These are phyloP conservation scores for Funneliformis caledonium DNA, from an alignment of 371 early-diverging fungal species.

Conservation along the genomic window DNA sequence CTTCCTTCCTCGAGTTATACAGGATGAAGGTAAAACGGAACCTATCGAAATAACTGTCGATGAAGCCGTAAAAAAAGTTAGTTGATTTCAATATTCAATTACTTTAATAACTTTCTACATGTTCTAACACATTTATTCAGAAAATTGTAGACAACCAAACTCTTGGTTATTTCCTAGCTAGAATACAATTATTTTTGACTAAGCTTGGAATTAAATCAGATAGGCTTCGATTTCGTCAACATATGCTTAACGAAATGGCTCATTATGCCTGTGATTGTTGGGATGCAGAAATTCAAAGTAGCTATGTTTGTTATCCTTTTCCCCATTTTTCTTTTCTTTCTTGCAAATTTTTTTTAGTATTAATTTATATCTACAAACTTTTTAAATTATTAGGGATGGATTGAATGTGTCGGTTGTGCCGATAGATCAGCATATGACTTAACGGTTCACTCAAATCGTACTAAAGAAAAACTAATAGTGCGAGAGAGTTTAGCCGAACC, in stretches of 20 bases:
- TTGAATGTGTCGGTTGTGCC: constrained; percentile 99
- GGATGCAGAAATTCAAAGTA: constrained; percentile 96
- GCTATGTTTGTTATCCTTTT: constrained; percentile 58
- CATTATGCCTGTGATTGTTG: constrained; percentile 99
- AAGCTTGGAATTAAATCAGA: constrained; percentile 94
- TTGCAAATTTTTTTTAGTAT: background rate
- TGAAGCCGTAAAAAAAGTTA: constrained; percentile 87
- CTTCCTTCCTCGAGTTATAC: constrained; percentile 80
- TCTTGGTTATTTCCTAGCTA: constrained; percentile 98
- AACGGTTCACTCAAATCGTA: constrained; percentile 89
- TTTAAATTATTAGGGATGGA: constrained; percentile 86
- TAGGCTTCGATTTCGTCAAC: constrained; percentile 98
- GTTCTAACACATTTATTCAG: constrained; percentile 41
- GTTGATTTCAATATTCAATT: background rate
- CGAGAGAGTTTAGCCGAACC: constrained; percentile 91
- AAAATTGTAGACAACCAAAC: constrained; percentile 96
- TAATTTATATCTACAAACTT: no score
- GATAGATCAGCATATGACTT: constrained; percentile 99
- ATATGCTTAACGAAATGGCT: constrained; percentile 99
- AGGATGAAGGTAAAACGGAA: constrained; percentile 78
- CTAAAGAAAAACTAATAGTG: constrained; percentile 93
- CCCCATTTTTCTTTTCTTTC: background rate
- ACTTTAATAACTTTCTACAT: constrained; percentile 21
- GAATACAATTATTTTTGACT: constrained; percentile 92
- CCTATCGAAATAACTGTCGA: constrained; percentile 81